Base-by-base conservation (phyloP, 2,329 filamentous ascomycete genomes). In the Proliferodiscus dingleyae region DNA sequence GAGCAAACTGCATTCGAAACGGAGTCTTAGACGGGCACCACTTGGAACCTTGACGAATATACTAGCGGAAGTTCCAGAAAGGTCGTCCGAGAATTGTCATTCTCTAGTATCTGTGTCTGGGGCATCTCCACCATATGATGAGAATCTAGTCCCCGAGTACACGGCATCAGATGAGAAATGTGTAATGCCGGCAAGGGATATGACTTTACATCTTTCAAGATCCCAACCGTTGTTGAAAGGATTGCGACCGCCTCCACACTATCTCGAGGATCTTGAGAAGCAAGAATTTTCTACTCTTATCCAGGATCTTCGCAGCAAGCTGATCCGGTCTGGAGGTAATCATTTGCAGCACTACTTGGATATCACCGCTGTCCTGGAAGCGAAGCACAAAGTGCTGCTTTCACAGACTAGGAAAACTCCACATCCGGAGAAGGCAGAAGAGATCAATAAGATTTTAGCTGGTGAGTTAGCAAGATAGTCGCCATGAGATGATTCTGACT, bases 211-310 rank as follows among this genome's bases (percentile, higher is more conserved):
- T 11, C 6, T 11, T 11, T 11, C 24, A 6, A 26, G 24, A 26
- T 26, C 6, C 6, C 24, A 26, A 6, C 24, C 24, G 24, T 26
- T 11, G 6, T 26, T 26, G 6, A 6, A 26, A 32, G 29, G n/a
- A n/a, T 5, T 32, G 15, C 29, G 29, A 15, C 29, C 6, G 15
- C 29, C 29, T 32, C 13, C 29, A 9, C 26, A 34, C 15, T 29
- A 32, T 18, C 40, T 41, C 29, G n/a, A 37, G 11, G 6, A 26
- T 18, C 18, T 46, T 6, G 2, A 29, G n/a, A 36, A 37, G 26
- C 29, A 43, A 26, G 45, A 47, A 33, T 28, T 23, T 47, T 9
- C 33, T 39, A 4, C 28, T 15, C 5, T 43, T 19, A n/a, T 32
- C 13, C 29, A 32, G 13, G 29, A 10, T n/a, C 29, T 32, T 15